These are phyloP conservation scores for Cornus florida DNA, from an alignment of 148 eudicot species.

Conservation along the genomic window DNA sequence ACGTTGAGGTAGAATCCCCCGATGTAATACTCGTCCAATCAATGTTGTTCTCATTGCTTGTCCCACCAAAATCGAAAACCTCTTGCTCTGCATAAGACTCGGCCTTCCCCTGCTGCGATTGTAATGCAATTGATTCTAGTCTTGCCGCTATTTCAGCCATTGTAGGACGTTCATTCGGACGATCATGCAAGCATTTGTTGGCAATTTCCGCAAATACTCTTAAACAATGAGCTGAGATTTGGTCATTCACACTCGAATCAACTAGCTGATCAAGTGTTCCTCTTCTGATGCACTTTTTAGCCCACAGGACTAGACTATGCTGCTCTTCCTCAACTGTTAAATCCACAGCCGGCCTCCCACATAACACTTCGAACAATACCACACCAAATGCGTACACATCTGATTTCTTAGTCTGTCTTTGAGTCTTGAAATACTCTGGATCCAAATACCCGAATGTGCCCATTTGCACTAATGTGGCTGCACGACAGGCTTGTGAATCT, in stretches of 20 bases:
- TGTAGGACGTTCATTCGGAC: slow-evolving; percentile 24
- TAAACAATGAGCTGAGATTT: slow-evolving; percentile 22
- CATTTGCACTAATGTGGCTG: slow-evolving; percentile 28
- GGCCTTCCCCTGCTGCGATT: slow-evolving; percentile 3
- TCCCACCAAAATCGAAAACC: background rate
- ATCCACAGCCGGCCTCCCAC: slow-evolving; percentile 31
- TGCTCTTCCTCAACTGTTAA: slow-evolving; percentile 26
- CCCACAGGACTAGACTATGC: slow-evolving; percentile 24
- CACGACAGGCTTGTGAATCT: slow-evolving; percentile 8
- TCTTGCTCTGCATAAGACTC: background rate
- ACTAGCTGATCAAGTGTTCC: slow-evolving; percentile 18
- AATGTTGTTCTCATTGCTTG: background rate
- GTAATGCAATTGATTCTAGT: slow-evolving; percentile 12
- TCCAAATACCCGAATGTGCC: slow-evolving; percentile 42
- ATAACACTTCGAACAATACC: slow-evolving; percentile 33
- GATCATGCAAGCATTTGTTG: slow-evolving; percentile 23
- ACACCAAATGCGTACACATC: slow-evolving; percentile 39
- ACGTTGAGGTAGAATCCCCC: too few relatives aligned
- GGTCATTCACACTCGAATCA: slow-evolving; percentile 15
- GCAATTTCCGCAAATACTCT: slow-evolving; percentile 22
- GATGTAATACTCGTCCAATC: background rate
- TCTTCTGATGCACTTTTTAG: slow-evolving; percentile 18
- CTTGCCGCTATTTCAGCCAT: slow-evolving; percentile 31
- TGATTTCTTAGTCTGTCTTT: slow-evolving; percentile 22
- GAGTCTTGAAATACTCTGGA: slow-evolving; percentile 8